Evolutionary conservation across 2,329 filamentous ascomycete genomes (phyloP).

Genomic region (Akanthomyces uredinophilus): DNA sequence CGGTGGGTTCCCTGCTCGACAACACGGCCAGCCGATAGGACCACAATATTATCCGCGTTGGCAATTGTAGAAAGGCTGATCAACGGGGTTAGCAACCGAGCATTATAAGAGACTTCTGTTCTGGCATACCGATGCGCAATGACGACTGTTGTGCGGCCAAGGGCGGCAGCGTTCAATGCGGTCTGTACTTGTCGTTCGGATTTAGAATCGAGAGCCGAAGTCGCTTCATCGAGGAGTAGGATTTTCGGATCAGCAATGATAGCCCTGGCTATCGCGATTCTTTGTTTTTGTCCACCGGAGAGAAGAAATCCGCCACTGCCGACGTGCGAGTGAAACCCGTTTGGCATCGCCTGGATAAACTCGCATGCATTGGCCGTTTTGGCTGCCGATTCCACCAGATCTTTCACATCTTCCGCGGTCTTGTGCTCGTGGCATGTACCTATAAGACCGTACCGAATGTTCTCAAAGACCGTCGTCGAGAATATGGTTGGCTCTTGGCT

Average conservation of each 20-base stretch:
- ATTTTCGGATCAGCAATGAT: conserved; percentile 43
- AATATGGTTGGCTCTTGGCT: conserved; percentile 45
- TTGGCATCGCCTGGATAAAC: conserved; percentile 47
- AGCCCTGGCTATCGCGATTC: conserved; percentile 53
- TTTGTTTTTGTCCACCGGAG: conserved; percentile 61
- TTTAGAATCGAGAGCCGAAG: conserved; percentile 44
- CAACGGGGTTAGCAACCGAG: conserved; percentile 10
- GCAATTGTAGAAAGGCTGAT: conserved; percentile 17
- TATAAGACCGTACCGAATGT: conserved; percentile 44
- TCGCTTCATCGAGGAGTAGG: conserved; percentile 63
- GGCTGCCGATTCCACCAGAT: conserved; percentile 32
- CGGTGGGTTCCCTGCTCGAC: too few relatives aligned
- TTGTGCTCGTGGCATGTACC: conserved; percentile 1
- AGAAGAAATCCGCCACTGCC: conserved; percentile 57
- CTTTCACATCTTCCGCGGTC: conserved; percentile 28
- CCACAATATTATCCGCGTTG: conserved; percentile 37
- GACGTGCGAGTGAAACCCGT: conserved; percentile 38
- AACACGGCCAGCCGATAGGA: too few relatives aligned
- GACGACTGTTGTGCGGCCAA: conserved; percentile 56
- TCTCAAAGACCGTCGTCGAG: conserved; percentile 26
- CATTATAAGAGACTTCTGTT: conserved; percentile 53
- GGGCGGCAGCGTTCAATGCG: conserved; percentile 47
- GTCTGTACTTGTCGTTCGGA: conserved; percentile 46
- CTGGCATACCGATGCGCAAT: conserved; percentile 60
- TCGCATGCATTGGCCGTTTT: conserved; percentile 41